Base-by-base conservation (phyloP, 345 rosid species). In the Boechera retrofracta region DNA sequence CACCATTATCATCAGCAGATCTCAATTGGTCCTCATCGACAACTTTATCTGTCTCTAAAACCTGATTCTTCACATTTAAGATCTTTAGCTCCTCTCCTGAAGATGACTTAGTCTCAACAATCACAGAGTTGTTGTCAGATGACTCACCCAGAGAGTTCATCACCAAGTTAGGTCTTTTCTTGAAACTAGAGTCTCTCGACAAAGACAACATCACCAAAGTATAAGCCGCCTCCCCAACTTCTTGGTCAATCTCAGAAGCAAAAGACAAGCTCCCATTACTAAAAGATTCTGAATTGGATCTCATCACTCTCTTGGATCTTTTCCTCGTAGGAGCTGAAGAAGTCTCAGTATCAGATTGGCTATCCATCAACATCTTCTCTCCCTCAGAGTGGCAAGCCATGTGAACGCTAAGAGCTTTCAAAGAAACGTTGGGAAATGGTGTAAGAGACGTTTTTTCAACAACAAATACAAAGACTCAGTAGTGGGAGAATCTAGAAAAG, bases 351-450 rank as follows among this genome's bases (percentile, higher is more conserved):
- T 87, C 93, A 41, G 89, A 89, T 41, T 85, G 85, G 83, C 80
- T 84, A 71, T 87, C 91, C 75, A 71, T 59, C 15, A 83, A 66
- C 29, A 48, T 44, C 79, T 79, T 85, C 29, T 83, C 83, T 72
- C 76, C 79, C 49, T 84, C 85, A 6, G 84, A 81, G 73, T 93
- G 95, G 76, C 77, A 79, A 80, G 92, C 91, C 91, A 84, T 85
- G 78, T 93, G 97, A 71, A 84, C 85, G 55, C 89, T 76, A 45
- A 90, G 86, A 72, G 94, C 94, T 84, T 93, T 88, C 80, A 87
- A 36, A 18, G 91, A 87, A 55, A 64, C 88, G n/a, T n/a, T n/a
- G n/a, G n/a, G n/a, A n/a, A n/a, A n/a, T n/a, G n/a, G n/a, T n/a
- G n/a, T n/a, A n/a, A n/a, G n/a, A n/a, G n/a, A n/a, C n/a, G n/a